phyloP scores from a whole-genome alignment of 2,329 filamentous ascomycete species.

The Neoascochyta sp. region DNA sequence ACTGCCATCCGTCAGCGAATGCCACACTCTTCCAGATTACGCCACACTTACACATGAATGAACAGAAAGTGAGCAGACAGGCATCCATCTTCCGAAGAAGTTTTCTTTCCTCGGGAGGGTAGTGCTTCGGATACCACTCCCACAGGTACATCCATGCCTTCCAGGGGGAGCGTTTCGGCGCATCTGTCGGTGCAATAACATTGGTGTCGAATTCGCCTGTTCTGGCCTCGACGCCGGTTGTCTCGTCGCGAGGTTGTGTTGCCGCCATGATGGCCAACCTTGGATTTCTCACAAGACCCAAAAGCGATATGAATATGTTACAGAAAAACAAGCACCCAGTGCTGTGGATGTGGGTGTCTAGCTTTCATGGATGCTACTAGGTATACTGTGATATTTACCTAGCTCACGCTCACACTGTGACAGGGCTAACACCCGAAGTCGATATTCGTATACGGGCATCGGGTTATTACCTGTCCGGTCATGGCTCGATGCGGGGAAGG shows the following conservation, averaged over 20 bases:
- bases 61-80: conserved; percentile 37
- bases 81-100: conserved; percentile 37
- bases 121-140: conserved; percentile 39
- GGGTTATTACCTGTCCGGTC: conserved; percentile 19
- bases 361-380: too few species aligned
- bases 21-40: conserved; percentile 1
- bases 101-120: conserved; percentile 33
- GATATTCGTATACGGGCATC: conserved; percentile 19
- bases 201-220: conserved; percentile 23
- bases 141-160: conserved; percentile 39
- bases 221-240: conserved; percentile 13
- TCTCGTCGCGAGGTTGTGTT: conserved; percentile 22
- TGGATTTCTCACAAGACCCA: conserved; percentile 1
- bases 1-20: conserved; percentile 19
- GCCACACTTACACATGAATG: conserved; percentile 35
- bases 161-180: conserved; percentile 37
- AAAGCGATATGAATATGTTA: too few species aligned
- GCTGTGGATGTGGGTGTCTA: conserved; percentile 5
- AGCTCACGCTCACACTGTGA: too few species aligned
- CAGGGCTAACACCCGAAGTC: conserved; percentile 10
- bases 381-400: too few species aligned
- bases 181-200: conserved; percentile 33
- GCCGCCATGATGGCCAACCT: conserved; percentile 13
- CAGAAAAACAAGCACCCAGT: conserved; percentile 3
- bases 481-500: conserved; percentile 25